Percentiles rank a stretch among this genome's conserved stretches.
phyloP scores from a whole-genome alignment of 352 stramenopile genomes.

The Discostella stelligera region DNA sequence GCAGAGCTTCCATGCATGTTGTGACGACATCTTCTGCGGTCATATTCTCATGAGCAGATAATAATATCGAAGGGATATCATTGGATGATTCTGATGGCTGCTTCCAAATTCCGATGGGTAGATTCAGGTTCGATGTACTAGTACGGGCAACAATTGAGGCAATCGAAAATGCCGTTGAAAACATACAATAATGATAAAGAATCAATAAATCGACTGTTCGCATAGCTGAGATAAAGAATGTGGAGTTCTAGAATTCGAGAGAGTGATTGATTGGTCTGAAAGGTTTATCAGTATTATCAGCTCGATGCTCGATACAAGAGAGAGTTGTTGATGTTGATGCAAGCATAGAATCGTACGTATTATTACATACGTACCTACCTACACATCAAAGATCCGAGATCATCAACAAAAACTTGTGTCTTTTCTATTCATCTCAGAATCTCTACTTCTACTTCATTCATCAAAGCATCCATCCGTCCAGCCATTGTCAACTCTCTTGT shows the following conservation, averaged over 20 bases:
- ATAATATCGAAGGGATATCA: constrained; percentile 1
- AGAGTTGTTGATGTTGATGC: too few species aligned
- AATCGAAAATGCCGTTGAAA: not conserved
- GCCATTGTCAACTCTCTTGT: not conserved
- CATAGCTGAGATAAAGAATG: too few species aligned
- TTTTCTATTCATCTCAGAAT: too few species aligned
- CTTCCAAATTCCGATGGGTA: not conserved
- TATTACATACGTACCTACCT: too few species aligned
- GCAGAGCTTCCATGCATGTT: constrained; percentile 61
- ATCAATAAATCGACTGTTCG: not conserved
- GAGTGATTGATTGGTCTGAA: too few species aligned
- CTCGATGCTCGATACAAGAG: too few species aligned
- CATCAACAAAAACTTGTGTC: too few species aligned
- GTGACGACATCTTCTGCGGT: constrained; percentile 49
- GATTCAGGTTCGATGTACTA: not conserved
- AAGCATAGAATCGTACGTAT: too few species aligned
- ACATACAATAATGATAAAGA: not conserved
- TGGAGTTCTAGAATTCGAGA: not conserved
- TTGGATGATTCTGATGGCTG: not conserved
- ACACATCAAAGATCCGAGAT: too few species aligned
- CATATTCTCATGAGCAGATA: constrained; percentile 5
- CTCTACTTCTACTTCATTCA: too few species aligned
- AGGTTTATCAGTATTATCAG: too few species aligned
- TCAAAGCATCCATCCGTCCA: too few species aligned
- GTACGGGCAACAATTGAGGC: not conserved